These are phyloP conservation scores for Suillus spraguei DNA, from an alignment of 768 basidiomycete species.

Conservation along the genomic window DNA sequence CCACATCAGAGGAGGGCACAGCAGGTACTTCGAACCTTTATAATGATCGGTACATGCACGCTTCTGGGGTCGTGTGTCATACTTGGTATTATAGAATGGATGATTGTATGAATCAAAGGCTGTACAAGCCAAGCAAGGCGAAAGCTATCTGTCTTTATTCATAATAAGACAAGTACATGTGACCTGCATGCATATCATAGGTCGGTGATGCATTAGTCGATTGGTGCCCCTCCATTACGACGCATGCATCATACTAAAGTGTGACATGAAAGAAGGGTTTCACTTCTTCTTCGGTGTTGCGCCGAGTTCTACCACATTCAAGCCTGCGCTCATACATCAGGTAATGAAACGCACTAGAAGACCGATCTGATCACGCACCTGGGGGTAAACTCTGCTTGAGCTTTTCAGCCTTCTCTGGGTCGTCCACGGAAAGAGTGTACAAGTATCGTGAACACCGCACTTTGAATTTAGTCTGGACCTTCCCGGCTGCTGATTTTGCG, in stretches of 20 bases:
- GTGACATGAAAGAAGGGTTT: slow-evolving; percentile 18
- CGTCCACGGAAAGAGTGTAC: slow-evolving; percentile 95
- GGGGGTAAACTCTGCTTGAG: slow-evolving; percentile 94
- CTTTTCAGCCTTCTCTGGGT: slow-evolving; percentile 99
- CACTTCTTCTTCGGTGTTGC: slow-evolving; percentile 77
- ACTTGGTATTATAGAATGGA: slow-evolving; percentile 22
- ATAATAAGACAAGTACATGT: slow-evolving; percentile 9
- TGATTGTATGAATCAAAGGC: slow-evolving; percentile 18
- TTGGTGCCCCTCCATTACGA: not conserved
- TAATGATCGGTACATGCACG: slow-evolving; percentile 24
- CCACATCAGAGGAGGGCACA: slow-evolving; percentile 17
- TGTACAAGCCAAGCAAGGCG: slow-evolving; percentile 7
- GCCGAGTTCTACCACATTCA: slow-evolving; percentile 72
- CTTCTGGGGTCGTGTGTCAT: slow-evolving; percentile 26
- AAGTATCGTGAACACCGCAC: slow-evolving; percentile 95
- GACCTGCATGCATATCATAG: slow-evolving; percentile 5
- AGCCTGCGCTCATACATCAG: slow-evolving; percentile 46
- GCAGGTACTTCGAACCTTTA: slow-evolving; percentile 17
- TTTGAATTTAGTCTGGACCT: slow-evolving; percentile 96
- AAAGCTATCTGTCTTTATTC: slow-evolving; percentile 8
- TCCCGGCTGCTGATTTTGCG: slow-evolving; percentile 65
- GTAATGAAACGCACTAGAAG: not conserved
- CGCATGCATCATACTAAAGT: not conserved
- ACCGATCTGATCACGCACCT: slow-evolving; percentile 56
- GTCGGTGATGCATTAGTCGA: slow-evolving; percentile 7